phyloP scores from a whole-genome alignment of 805 yeast genomes.

The Ogataea zsoltii region DNA sequence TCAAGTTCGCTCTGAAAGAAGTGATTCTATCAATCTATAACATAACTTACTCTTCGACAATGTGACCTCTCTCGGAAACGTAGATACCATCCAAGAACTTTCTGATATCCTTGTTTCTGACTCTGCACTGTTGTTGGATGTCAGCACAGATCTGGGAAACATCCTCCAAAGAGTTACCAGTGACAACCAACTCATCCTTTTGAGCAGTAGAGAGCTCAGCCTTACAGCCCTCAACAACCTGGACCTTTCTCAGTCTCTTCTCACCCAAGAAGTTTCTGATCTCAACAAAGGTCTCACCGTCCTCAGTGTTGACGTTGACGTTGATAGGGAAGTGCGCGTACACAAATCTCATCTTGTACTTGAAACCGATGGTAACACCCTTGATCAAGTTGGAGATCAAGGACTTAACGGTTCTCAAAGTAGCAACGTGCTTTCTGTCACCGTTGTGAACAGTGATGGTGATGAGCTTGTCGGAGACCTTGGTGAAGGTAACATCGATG shows the following conservation, averaged over 20 bases:
- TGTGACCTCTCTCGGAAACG: slow-evolving; percentile 92
- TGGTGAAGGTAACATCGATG: slow-evolving; percentile 90
- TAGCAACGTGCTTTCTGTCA: slow-evolving; percentile 99
- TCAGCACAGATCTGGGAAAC: slow-evolving; percentile 99
- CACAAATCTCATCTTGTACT: slow-evolving; percentile 99
- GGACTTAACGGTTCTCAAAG: slow-evolving; percentile 97
- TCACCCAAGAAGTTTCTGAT: slow-evolving; percentile 99
- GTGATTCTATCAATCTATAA: slow-evolving; percentile 7
- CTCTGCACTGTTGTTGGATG: slow-evolving; percentile 96
- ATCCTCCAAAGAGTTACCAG: slow-evolving; percentile 95
- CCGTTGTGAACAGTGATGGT: slow-evolving; percentile 96
- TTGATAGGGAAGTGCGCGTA: slow-evolving; percentile 99
- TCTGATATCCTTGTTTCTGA: slow-evolving; percentile 99
- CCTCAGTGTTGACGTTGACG: slow-evolving; percentile 85
- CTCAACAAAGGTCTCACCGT: slow-evolving; percentile 76
- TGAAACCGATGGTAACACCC: slow-evolving; percentile 99
- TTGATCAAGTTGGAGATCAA: slow-evolving; percentile 90
- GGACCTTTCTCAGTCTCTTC: slow-evolving; percentile 90
- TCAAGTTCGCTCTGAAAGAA: slow-evolving; percentile 3
- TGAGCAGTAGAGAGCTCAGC: slow-evolving; percentile 78
- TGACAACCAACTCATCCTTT: slow-evolving; percentile 91
- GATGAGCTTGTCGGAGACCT: slow-evolving; percentile 69
- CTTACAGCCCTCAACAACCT: slow-evolving; percentile 85
- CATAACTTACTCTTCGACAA: slow-evolving; percentile 49
- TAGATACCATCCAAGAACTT: slow-evolving; percentile 99